Evolutionary conservation across 441 rosid species (phyloP), one percentile per base, ranked within the genome.

Genomic region (Viola pubescens): DNA sequence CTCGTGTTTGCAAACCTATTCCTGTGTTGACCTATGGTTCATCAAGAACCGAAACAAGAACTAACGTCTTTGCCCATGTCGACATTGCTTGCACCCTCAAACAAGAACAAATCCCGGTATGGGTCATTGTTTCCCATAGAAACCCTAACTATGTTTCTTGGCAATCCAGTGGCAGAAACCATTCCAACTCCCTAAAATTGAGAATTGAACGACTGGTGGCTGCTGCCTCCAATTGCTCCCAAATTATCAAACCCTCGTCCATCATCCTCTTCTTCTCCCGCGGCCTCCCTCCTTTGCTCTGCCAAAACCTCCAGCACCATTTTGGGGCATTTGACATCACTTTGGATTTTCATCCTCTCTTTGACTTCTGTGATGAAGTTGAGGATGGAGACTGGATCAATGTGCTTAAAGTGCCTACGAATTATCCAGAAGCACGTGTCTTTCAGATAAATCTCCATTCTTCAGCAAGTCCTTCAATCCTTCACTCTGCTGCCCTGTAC

Each of bases 1-100:
- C 98, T 0, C 85, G 98, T 4, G 94, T 84, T 50, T 92, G 95
- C 76, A 85, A 87, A 76, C 75, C 85, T 10, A 43, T 86, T 19
- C 79, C 82, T 58, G 59, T 71, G 9, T 37, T 78, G 10, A 34
- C 56, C 38, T 59, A 58, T 4, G 59, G 19, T 11, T 52, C 41
- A 10, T 63, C 42, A 61, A 64, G 54, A 13, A 63, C 9, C 37
- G 57, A 7, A 41, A 48, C 65, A 39, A 39, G 52, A 69, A 10
- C 55, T 56, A 38, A 3, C 10, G 62, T 52, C n/a, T 57, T 52
- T 8, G 80, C 73, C 37, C 87, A 92, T 73, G 87, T 89, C 9
- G 92, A 92, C 67, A 50, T 92, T 8, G 85, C 87, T 0, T 89
- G 98, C 54, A 82, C 73, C 48, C 73, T 89, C 44, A 71, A 78